A percentile compares a stretch with the other conserved stretches of the same genome.
phyloP scores from a whole-genome alignment of 306 rosid species.

The Gastrolobium villosum region DNA sequence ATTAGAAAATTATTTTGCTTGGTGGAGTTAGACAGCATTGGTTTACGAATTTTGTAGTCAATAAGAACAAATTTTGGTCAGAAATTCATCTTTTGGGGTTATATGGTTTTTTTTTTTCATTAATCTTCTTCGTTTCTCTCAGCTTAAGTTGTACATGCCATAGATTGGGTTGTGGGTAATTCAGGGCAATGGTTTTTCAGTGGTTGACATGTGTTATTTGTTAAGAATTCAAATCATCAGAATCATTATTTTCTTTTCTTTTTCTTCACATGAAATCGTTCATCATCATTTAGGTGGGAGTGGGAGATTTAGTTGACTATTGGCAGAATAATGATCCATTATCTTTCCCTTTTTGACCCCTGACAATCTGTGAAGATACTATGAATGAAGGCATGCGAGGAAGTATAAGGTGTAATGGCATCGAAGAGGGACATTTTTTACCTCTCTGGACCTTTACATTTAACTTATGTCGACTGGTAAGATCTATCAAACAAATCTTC shows the following conservation, averaged over 20 bases:
- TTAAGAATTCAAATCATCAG: constrained; percentile 1
- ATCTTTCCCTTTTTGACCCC: constrained; percentile 4
- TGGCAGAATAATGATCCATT: background rate
- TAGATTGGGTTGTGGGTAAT: constrained; percentile 15
- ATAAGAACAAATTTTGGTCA: background rate
- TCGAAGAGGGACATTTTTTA: constrained; percentile 76
- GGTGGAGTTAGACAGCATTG: background rate
- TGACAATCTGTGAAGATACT: constrained; percentile 44
- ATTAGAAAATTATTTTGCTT: background rate
- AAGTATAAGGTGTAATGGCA: constrained; percentile 59
- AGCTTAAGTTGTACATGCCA: background rate
- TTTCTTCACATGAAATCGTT: background rate
- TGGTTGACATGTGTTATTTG: constrained; percentile 32
- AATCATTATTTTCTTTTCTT: background rate
- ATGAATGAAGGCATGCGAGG: constrained; percentile 40
- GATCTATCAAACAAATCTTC: constrained; percentile 29
- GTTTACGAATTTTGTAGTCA: background rate
- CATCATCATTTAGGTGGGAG: background rate
- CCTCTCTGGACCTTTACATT: constrained; percentile 83
- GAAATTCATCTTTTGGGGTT: background rate
- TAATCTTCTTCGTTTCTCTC: too few species aligned
- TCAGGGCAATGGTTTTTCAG: constrained; percentile 10
- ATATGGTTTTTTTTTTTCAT: background rate
- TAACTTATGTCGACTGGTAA: constrained; percentile 83
- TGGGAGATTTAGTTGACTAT: constrained; percentile 10